A percentile compares a stretch with the other conserved stretches of the same genome.
Conservation (phyloP, 2,329 filamentous ascomycete species). For the Penicillium freii region DNA sequence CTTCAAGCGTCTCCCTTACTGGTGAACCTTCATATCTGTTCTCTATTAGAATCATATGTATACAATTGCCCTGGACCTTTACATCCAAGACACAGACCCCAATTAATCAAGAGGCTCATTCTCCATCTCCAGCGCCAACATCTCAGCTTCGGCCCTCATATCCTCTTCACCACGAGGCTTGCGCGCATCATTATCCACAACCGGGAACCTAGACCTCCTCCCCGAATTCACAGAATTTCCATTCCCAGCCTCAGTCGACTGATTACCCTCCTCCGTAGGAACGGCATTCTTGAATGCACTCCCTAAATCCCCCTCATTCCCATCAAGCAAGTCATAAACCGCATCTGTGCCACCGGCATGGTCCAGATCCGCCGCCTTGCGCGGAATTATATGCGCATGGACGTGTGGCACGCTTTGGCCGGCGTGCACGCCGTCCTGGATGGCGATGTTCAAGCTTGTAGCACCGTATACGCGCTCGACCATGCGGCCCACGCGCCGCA, state of each 20-base stretch:
- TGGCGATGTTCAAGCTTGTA: constrained; percentile 82
- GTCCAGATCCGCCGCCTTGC: constrained; percentile 59
- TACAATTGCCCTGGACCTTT: background rate
- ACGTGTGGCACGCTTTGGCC: constrained; percentile 94
- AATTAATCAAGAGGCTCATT: constrained; percentile 34
- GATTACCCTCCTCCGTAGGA: constrained; percentile 14
- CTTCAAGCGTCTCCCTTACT: background rate
- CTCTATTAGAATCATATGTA: background rate
- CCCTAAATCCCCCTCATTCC: constrained; percentile 79
- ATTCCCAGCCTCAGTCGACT: constrained; percentile 22
- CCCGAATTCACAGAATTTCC: constrained; percentile 40
- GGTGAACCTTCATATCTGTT: background rate
- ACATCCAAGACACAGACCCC: background rate
- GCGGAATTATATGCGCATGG: constrained; percentile 87
- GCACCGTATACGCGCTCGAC: constrained; percentile 62
- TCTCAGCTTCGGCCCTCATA: constrained; percentile 75
- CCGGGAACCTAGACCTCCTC: constrained; percentile 61
- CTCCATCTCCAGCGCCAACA: constrained; percentile 50
- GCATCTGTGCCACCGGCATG: constrained; percentile 63
- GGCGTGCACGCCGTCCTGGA: constrained; percentile 89
- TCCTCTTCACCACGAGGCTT: constrained; percentile 66
- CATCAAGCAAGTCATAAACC: constrained; percentile 80
- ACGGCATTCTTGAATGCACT: constrained; percentile 61
- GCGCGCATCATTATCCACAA: constrained; percentile 69
- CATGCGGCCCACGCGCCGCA: constrained; percentile 77